Conservation (phyloP, 345 rosid genomes). For the Sisymbrium irio region DNA sequence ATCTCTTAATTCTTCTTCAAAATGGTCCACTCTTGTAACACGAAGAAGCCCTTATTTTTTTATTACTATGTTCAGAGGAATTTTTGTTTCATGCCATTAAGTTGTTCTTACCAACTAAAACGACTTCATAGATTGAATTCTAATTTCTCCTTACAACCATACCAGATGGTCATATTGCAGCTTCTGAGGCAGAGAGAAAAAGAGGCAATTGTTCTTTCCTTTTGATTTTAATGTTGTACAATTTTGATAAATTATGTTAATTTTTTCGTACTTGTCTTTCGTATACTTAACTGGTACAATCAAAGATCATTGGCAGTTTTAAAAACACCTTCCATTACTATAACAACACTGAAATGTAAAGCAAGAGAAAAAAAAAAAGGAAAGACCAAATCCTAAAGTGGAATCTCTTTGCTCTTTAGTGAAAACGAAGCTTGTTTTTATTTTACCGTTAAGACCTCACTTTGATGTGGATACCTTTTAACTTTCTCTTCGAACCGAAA, state of each 20-base stretch:
- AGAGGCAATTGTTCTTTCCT: background rate
- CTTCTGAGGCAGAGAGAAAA: background rate
- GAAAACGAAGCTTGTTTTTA: slow-evolving; percentile 35
- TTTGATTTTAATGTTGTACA: background rate
- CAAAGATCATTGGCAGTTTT: background rate
- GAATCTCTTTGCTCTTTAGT: slow-evolving; percentile 35
- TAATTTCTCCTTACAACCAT: slow-evolving; percentile 9
- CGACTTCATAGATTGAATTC: background rate
- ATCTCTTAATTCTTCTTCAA: slow-evolving; percentile 17
- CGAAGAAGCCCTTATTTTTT: background rate
- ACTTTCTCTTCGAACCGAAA: slow-evolving; percentile 19
- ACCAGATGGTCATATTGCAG: background rate
- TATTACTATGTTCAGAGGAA: background rate
- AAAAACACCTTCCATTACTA: background rate
- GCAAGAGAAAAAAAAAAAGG: background rate
- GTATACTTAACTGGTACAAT: background rate
- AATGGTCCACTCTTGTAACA: slow-evolving; percentile 21
- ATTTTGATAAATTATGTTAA: too few species aligned
- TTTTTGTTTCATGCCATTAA: slow-evolving; percentile 14
- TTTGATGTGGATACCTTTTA: slow-evolving; percentile 25
- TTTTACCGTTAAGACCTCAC: slow-evolving; percentile 31
- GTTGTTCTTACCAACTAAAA: slow-evolving; percentile 22
- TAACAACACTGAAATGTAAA: background rate
- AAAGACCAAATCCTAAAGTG: background rate
- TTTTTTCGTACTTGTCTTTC: background rate